Evolutionary conservation across 1,284 basidiomycete genomes (phyloP).

Genomic region (Calocybe gambosa): DNA sequence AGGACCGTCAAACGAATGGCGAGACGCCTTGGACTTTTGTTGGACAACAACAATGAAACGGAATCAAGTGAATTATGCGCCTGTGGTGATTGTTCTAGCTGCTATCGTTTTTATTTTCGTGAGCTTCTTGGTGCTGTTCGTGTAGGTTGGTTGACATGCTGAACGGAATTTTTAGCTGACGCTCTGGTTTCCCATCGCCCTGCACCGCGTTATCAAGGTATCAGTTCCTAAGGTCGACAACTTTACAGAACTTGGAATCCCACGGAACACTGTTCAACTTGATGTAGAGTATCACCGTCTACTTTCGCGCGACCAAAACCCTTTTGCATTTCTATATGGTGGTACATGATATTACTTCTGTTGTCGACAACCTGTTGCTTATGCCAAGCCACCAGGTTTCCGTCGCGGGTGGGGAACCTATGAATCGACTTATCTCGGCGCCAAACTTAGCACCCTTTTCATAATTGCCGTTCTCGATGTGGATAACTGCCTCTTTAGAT

Average conservation of each 20-base stretch:
- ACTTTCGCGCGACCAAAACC: constrained; percentile 59
- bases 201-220: constrained; percentile 49
- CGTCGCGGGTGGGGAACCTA: constrained; percentile 65
- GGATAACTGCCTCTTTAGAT: constrained; percentile 72
- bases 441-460: constrained; percentile 66
- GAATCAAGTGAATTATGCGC: constrained; percentile 70
- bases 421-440: constrained; percentile 55
- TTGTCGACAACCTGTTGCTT: constrained; percentile 4
- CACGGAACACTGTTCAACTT: constrained; percentile 50
- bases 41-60: constrained; percentile 71
- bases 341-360: constrained; percentile 32
- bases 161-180: constrained; percentile 42
- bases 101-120: constrained; percentile 49
- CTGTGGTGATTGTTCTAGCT: constrained; percentile 55
- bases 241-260: constrained; percentile 67
- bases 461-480: constrained; percentile 63
- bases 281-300: constrained; percentile 72
- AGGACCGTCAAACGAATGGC: constrained; percentile 50
- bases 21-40: constrained; percentile 70
- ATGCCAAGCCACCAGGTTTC: constrained; percentile 42
- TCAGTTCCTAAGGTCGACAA: constrained; percentile 63
- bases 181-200: constrained; percentile 66
- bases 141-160: background rate
- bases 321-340: constrained; percentile 68
- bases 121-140: constrained; percentile 19